Evolutionary conservation across 2,329 filamentous ascomycete species (phyloP).

Genomic region (Penicillium rolfsii): DNA sequence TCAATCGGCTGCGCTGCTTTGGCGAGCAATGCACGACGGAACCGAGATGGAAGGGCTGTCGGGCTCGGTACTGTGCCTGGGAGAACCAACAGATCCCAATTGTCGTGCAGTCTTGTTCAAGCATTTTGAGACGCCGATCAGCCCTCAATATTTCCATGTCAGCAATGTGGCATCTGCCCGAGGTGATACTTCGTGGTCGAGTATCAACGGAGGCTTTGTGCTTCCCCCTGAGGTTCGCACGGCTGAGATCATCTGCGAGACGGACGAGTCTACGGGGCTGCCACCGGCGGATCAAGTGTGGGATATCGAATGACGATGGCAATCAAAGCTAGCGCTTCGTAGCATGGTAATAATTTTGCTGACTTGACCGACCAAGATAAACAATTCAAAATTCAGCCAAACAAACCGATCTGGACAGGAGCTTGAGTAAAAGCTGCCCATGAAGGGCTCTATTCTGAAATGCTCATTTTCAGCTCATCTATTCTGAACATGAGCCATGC

Average conservation of each 20-base stretch:
- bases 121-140: conserved; percentile 22
- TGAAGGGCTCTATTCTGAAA: background rate
- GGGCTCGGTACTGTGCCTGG: conserved; percentile 21
- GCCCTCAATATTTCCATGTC: conserved; percentile 11
- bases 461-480: background rate
- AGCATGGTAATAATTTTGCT: too few relatives aligned
- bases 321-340: background rate
- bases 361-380: background rate
- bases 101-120: conserved; percentile 20
- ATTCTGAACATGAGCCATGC: conserved; percentile 26
- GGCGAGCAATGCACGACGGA: conserved; percentile 20
- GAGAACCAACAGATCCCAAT: conserved; percentile 12
- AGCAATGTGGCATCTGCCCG: conserved; percentile 5
- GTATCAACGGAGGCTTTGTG: conserved; percentile 21
- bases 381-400: too few relatives aligned
- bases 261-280: conserved; percentile 3
- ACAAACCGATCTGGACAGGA: too few relatives aligned
- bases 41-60: conserved; percentile 16
- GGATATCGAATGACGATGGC: conserved; percentile 10
- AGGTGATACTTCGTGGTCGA: conserved; percentile 15
- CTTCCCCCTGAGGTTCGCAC: conserved; percentile 17
- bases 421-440: too few relatives aligned
- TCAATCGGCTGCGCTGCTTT: conserved; percentile 18
- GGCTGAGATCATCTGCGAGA: conserved; percentile 19
- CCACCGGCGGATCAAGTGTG: conserved; percentile 12